phyloP scores from a whole-genome alignment of 2,329 filamentous ascomycete species.

The Dothistroma septosporum region DNA sequence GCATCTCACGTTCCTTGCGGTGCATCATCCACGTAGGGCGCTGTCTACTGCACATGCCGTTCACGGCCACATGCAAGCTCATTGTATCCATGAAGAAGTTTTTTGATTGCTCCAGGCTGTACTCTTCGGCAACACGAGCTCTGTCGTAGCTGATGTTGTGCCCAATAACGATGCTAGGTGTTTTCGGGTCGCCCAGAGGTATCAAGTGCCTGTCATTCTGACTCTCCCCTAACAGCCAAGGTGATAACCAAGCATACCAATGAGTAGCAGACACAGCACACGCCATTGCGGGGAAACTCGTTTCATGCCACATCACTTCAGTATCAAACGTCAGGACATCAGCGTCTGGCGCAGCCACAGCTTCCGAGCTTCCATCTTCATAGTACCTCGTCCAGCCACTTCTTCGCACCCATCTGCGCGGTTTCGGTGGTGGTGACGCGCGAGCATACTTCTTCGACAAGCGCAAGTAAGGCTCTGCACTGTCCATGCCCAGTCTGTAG shows the following conservation, averaged over 20 bases:
- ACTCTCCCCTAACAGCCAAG: constrained; percentile 85
- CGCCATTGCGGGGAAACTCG: constrained; percentile 91
- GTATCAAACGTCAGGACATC: constrained; percentile 87
- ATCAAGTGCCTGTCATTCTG: constrained; percentile 74
- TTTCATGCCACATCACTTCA: constrained; percentile 93
- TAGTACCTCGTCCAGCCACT: constrained; percentile 97
- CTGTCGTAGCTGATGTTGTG: constrained; percentile 96
- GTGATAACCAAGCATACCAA: constrained; percentile 97
- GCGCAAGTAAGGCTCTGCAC: constrained; percentile 76
- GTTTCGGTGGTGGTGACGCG: constrained; percentile 55
- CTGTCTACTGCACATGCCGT: constrained; percentile 97
- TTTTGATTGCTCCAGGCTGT: constrained; percentile 72
- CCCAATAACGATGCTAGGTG: constrained; percentile 75
- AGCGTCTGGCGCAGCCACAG: constrained; percentile 73
- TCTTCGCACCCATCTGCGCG: constrained; percentile 67
- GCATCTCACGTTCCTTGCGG: constrained; percentile 79
- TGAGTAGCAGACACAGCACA: constrained; percentile 83
- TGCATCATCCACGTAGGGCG: constrained; percentile 97
- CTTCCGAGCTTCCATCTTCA: constrained; percentile 65
- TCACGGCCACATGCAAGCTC: constrained; percentile 95
- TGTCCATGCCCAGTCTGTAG: constrained; percentile 77
- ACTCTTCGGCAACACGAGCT: constrained; percentile 84
- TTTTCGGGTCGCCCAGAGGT: constrained; percentile 72
- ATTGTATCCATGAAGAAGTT: constrained; percentile 95
- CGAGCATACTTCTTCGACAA: constrained; percentile 70